A percentile compares a stretch with the other conserved stretches of the same genome.
Conservation (phyloP, 495 filamentous ascomycete species). For the Aspergillus panamensis region DNA sequence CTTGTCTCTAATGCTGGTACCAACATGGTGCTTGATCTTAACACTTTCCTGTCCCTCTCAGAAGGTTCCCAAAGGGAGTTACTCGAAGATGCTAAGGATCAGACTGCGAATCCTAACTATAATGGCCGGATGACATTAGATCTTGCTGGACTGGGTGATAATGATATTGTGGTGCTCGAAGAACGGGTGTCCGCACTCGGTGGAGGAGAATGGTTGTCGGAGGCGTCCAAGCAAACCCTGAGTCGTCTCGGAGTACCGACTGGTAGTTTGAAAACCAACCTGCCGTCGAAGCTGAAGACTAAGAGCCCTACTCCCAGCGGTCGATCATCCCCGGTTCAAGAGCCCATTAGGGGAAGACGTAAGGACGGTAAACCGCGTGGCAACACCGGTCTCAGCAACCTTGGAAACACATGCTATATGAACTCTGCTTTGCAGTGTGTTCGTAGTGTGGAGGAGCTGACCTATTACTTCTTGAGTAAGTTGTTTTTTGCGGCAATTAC, state of each 20-base stretch:
- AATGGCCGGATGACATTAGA: slow-evolving; percentile 65
- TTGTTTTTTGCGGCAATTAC: slow-evolving; percentile 11
- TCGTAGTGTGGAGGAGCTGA: slow-evolving; percentile 84
- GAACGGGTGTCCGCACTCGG: slow-evolving; percentile 57
- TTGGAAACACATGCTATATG: slow-evolving; percentile 99
- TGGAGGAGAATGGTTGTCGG: slow-evolving; percentile 63
- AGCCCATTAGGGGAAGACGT: slow-evolving; percentile 58
- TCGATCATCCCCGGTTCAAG: slow-evolving; percentile 60
- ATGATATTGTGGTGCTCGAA: slow-evolving; percentile 72
- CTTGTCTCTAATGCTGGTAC: slow-evolving; percentile 53
- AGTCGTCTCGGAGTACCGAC: slow-evolving; percentile 41
- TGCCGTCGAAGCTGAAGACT: slow-evolving; percentile 34
- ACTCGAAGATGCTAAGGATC: slow-evolving; percentile 62
- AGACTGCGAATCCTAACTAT: slow-evolving; percentile 71
- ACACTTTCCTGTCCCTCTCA: slow-evolving; percentile 64
- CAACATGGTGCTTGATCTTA: slow-evolving; percentile 68
- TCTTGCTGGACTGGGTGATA: slow-evolving; percentile 60
- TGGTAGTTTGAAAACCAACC: slow-evolving; percentile 35
- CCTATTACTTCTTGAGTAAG: slow-evolving; percentile 78
- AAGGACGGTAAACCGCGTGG: slow-evolving; percentile 65
- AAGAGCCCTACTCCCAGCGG: slow-evolving; percentile 48
- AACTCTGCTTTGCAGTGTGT: slow-evolving; percentile 95
- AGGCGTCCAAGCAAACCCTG: slow-evolving; percentile 41
- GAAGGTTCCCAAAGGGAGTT: slow-evolving; percentile 66
- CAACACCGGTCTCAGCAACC: slow-evolving; percentile 76